Conservation (phyloP, 2,329 filamentous ascomycete species). For the Alternaria gansuensis region DNA sequence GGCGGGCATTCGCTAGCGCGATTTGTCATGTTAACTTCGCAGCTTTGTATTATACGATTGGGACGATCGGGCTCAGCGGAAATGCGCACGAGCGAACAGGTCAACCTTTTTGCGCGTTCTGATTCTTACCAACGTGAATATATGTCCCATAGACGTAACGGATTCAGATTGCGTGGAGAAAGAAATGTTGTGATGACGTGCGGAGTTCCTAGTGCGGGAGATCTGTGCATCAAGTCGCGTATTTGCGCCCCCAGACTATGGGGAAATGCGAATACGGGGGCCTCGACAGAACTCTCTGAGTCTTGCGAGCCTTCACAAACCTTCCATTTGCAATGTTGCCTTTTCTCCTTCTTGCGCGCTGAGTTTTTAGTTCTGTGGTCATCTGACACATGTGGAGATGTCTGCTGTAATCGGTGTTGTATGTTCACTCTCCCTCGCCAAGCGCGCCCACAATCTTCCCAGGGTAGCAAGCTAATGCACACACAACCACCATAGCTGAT, state of each 20-base stretch:
- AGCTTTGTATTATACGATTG: conserved; percentile 18
- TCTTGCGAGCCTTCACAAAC: background rate
- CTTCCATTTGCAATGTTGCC: background rate
- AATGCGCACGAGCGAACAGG: conserved; percentile 8
- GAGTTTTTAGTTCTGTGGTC: background rate
- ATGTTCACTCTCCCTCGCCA: conserved; percentile 6
- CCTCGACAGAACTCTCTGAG: conserved; percentile 1
- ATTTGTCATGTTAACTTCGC: conserved; percentile 5
- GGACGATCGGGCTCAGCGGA: background rate
- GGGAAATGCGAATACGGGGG: background rate
- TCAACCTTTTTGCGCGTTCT: background rate
- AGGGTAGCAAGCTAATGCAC: conserved; percentile 15
- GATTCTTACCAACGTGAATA: background rate
- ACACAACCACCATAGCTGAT: conserved; percentile 25
- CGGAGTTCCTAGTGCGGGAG: conserved; percentile 11
- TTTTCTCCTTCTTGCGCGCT: background rate
- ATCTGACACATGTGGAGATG: conserved; percentile 13
- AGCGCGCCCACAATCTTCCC: conserved; percentile 4
- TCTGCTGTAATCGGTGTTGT: conserved; percentile 20
- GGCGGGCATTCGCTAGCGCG: conserved; percentile 11
- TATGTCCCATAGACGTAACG: background rate
- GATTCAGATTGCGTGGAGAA: background rate
- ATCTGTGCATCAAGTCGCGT: conserved; percentile 15
- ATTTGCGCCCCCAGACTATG: conserved; percentile 1
- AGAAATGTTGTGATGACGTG: background rate